phyloP scores from a whole-genome alignment of 106 monocot species.

The Apostasia ramifera region DNA sequence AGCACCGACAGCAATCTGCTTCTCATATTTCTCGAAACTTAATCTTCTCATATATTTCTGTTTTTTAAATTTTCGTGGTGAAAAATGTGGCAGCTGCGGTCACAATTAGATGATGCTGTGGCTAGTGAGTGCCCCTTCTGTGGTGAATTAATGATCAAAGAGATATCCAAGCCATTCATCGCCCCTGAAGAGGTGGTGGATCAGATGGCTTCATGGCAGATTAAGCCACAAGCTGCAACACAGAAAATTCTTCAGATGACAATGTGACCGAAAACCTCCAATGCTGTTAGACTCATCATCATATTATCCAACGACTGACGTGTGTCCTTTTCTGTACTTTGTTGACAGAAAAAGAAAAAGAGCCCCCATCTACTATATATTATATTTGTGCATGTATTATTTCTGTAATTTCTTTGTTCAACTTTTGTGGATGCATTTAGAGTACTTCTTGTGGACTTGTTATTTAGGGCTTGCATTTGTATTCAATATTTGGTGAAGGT shows the following conservation, averaged over 20 bases:
- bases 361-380: too few species aligned
- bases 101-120: constrained; percentile 80
- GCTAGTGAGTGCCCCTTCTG: constrained; percentile 98
- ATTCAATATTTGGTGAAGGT: neutral
- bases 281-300: neutral
- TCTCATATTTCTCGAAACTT: too few species aligned
- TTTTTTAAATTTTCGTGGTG: too few species aligned
- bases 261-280: constrained; percentile 11
- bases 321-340: too few species aligned
- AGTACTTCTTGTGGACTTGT: too few species aligned
- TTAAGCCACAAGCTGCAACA: constrained; percentile 36
- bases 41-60: too few species aligned
- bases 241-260: constrained; percentile 77
- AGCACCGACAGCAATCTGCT: too few species aligned
- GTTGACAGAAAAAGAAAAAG: too few species aligned
- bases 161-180: constrained; percentile 74
- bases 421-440: too few species aligned
- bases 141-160: constrained; percentile 91
- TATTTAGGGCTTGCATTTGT: neutral
- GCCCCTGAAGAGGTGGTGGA: constrained; percentile 46
- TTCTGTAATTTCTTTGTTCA: too few species aligned
- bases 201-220: constrained; percentile 72
- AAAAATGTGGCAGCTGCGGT: constrained; percentile 47
- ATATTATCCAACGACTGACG: too few species aligned
- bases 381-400: too few species aligned